Base-by-base conservation (phyloP, 805 yeast species). In the Sugiyamaella americana region DNA sequence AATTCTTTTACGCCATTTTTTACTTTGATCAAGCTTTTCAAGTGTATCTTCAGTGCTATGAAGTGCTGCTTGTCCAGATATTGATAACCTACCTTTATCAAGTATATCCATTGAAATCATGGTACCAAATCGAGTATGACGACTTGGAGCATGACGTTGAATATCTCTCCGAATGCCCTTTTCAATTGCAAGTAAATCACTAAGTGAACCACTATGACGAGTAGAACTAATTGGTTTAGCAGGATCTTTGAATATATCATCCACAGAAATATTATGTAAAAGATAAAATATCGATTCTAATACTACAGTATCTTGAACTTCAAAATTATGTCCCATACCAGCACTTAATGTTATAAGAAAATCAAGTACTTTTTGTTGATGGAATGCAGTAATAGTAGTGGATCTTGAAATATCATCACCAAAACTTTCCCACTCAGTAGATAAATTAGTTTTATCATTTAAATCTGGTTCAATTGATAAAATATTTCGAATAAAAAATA, bases 121-220 rank as follows among this genome's bases (percentile, higher is more conserved):
- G 0, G 97, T 81, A 0, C 98, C 98, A 68, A 91, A 91, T 44
- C 95, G 73, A 2, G 93, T 89, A 60, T 91, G 98, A 40, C 98
- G 74, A 1, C 87, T 73, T 1, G 85, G 75, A 1, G 80, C 69
- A 44, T 71, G 65, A 61, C 73, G 75, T 23, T 70, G 68, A 41
- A 79, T 72, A 29, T 63, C 59, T 36, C 66, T 69, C 48, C 76
- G 78, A 50, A 82, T 60, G 26, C 72, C 71, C 18, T 73, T 70
- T 58, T 91, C 97, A 45, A 73, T 73, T 1, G 69, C 67, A n/a
- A 87, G 67, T 5, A 86, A 60, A 18, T 72, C 75, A 37, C 71
- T 63, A 22, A 64, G 50, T 37, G 55, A 55, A 30, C 43, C 46
- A 11, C 26, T 35, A 6, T 29, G 41, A 11, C 8, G 4, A 22